Percentiles rank a stretch among this genome's conserved stretches.
Conservation (phyloP, 2,329 filamentous ascomycete species). For the Monosporascus sp. region DNA sequence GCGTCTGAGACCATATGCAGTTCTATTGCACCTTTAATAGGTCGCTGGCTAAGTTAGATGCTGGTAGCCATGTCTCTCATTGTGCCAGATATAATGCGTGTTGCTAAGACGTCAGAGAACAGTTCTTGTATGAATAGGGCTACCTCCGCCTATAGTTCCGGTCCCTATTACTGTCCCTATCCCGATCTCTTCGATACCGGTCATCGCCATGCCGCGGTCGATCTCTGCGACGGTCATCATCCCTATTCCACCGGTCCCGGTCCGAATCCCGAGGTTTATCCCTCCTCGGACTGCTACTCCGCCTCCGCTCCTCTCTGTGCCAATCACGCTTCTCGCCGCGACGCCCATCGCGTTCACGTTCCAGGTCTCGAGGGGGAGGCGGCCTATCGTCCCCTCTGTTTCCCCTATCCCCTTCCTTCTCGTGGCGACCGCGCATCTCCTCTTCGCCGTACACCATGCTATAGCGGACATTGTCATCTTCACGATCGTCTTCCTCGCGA, state of each 20-base stretch:
- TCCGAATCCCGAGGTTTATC: conserved; percentile 8
- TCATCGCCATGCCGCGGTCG: conserved; percentile 12
- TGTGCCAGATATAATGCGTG: too few relatives aligned
- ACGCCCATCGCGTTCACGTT: conserved; percentile 9
- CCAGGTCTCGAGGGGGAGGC: conserved; percentile 4
- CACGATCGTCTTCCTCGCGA: conserved; percentile 54
- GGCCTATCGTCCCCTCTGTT: conserved; percentile 20
- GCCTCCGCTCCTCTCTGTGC: conserved; percentile 23
- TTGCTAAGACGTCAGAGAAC: not conserved
- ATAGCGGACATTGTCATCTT: conserved; percentile 48
- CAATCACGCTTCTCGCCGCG: conserved; percentile 16
- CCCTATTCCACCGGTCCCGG: conserved; percentile 1
- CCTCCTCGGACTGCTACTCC: conserved; percentile 26
- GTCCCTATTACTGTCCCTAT: conserved; percentile 14
- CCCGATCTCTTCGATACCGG: conserved; percentile 15
- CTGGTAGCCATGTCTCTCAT: too few relatives aligned
- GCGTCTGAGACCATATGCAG: not conserved
- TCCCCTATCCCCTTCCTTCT: conserved; percentile 31
- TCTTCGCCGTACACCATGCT: conserved; percentile 77
- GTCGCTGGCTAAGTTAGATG: too few relatives aligned
- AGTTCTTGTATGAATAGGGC: not conserved
- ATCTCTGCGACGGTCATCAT: conserved; percentile 12
- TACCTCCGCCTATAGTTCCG: conserved; percentile 17
- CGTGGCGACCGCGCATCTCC: conserved; percentile 52
- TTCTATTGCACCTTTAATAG: not conserved